Evolutionary conservation across 192 early-diverging fungal species (phyloP).

Genomic region (Spizellomyces punctatus): DNA sequence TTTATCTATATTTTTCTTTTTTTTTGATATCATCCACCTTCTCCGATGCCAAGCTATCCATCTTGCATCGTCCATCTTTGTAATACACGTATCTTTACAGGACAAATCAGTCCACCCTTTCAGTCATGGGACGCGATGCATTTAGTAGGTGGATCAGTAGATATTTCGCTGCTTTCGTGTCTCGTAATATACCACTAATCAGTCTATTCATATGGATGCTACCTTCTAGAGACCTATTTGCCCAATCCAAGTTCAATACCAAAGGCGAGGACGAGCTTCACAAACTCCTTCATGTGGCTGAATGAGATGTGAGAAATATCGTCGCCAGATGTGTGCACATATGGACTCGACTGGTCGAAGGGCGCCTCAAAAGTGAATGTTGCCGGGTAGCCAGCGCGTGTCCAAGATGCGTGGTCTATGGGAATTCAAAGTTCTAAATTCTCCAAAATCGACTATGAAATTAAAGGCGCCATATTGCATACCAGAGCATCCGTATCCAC

Average conservation of each 20-base stretch:
- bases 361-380: slow-evolving; percentile 69
- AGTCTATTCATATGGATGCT: no score
- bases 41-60: no score
- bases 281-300: slow-evolving; percentile 87
- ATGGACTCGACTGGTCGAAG: slow-evolving; percentile 51
- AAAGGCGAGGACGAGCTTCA: slow-evolving; percentile 81
- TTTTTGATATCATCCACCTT: no score
- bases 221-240: slow-evolving; percentile 2
- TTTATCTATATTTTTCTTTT: no score
- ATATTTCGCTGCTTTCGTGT: no score
- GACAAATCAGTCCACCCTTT: no score
- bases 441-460: not conserved
- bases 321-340: slow-evolving; percentile 85
- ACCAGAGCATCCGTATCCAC: slow-evolving; percentile 72
- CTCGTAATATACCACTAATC: no score
- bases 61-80: no score
- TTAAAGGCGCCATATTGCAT: not conserved
- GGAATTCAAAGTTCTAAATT: slow-evolving; percentile 46
- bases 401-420: slow-evolving; percentile 89
- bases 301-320: slow-evolving; percentile 75
- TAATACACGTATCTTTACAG: no score
- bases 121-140: no score
- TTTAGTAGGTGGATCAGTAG: no score
- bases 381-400: slow-evolving; percentile 81
- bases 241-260: slow-evolving; percentile 68